Evolutionary conservation across 768 basidiomycete species (phyloP).

Genomic region (Kwoniella mangroviensis): DNA sequence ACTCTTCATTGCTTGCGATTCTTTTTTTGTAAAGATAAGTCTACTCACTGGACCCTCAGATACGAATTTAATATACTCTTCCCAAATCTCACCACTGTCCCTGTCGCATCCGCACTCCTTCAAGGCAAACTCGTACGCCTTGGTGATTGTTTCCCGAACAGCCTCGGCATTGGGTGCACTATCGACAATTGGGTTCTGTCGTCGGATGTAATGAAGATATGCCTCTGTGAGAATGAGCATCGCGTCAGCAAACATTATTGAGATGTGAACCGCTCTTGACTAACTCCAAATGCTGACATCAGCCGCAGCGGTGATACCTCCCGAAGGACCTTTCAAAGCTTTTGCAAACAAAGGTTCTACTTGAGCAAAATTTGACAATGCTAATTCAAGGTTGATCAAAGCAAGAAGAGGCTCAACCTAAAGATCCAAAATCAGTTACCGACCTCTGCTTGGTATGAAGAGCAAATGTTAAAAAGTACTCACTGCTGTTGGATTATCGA

Average conservation of each 20-base stretch:
- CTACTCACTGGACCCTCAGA: slow-evolving; percentile 72
- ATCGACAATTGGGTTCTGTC: slow-evolving; percentile 62
- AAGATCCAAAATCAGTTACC: slow-evolving; percentile 24
- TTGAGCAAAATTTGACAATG: slow-evolving; percentile 66
- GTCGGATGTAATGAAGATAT: slow-evolving; percentile 92
- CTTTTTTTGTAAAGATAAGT: slow-evolving; percentile 7
- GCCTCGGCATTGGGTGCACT: slow-evolving; percentile 57
- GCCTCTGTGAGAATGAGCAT: slow-evolving; percentile 61
- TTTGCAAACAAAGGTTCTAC: slow-evolving; percentile 88
- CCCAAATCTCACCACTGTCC: slow-evolving; percentile 90
- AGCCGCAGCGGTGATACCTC: slow-evolving; percentile 67
- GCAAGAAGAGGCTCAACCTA: slow-evolving; percentile 63
- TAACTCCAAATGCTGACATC: slow-evolving; percentile 80
- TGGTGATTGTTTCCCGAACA: slow-evolving; percentile 76
- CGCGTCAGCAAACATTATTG: too few species aligned
- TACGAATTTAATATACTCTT: slow-evolving; percentile 89
- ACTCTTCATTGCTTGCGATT: too few species aligned
- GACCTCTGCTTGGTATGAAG: slow-evolving; percentile 10
- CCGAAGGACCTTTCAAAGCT: slow-evolving; percentile 66
- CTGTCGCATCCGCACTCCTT: slow-evolving; percentile 88
- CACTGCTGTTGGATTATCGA: slow-evolving; percentile 90
- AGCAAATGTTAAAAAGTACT: slow-evolving; percentile 57
- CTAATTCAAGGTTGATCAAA: slow-evolving; percentile 58
- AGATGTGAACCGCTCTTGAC: slow-evolving; percentile 1
- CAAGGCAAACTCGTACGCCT: slow-evolving; percentile 92